phyloP scores from a whole-genome alignment of 371 early-diverging fungal genomes.

The Circinella minor region DNA sequence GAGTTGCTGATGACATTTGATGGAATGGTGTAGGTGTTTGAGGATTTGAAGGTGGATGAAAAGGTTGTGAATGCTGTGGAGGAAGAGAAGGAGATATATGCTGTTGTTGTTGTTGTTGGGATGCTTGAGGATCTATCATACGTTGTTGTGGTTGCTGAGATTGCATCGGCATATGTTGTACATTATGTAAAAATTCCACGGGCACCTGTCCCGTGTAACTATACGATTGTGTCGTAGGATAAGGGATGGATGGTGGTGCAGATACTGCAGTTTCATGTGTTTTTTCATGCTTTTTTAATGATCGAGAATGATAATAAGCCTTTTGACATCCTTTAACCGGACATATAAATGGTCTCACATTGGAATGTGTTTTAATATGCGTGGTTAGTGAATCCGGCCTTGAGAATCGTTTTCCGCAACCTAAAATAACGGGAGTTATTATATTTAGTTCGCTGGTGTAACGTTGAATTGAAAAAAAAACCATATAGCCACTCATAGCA shows the following conservation, averaged over 20 bases:
- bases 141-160: constrained; percentile 10
- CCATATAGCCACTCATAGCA: background rate
- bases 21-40: background rate
- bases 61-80: background rate
- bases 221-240: constrained; percentile 6
- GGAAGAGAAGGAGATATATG: background rate
- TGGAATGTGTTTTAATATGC: constrained; percentile 89
- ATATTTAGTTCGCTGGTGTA: too few relatives aligned
- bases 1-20: background rate
- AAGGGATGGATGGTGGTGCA: background rate
- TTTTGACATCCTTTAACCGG: constrained; percentile 66
- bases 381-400: constrained; percentile 90
- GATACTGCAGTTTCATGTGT: constrained; percentile 46
- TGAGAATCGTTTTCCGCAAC: constrained; percentile 85
- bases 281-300: constrained; percentile 80
- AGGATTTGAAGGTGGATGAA: background rate
- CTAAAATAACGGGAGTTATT: background rate
- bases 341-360: constrained; percentile 76
- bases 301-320: constrained; percentile 82
- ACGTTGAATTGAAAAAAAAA: too few relatives aligned
- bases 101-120: constrained; percentile 6
- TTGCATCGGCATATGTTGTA: constrained; percentile 14
- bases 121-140: constrained; percentile 8
- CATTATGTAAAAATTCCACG: constrained; percentile 18
- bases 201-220: constrained; percentile 22